A percentile compares a stretch with the other conserved stretches of the same genome.
Evolutionary conservation across 371 early-diverging fungal species (phyloP).

Genomic region (Apophysomyces ossiformis): DNA sequence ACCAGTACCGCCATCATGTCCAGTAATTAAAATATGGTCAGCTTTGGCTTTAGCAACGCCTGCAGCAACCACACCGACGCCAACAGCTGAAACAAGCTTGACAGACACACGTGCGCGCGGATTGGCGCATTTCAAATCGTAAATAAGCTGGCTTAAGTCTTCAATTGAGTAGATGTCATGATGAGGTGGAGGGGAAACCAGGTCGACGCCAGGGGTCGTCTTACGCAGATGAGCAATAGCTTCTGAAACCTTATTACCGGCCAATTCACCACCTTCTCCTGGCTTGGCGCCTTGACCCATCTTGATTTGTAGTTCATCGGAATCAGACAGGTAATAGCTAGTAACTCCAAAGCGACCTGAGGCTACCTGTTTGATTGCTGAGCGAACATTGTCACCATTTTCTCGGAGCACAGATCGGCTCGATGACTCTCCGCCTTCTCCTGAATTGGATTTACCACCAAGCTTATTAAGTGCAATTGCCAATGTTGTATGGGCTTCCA

Average conservation of each 20-base stretch:
- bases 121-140: constrained; percentile 94
- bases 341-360: constrained; percentile 98
- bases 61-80: constrained; percentile 94
- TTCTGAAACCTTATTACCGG: constrained; percentile 87
- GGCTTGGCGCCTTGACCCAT: constrained; percentile 99
- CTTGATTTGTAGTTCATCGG: constrained; percentile 98
- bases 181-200: constrained; percentile 96
- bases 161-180: constrained; percentile 98
- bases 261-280: constrained; percentile 89
- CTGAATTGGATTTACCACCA: constrained; percentile 97
- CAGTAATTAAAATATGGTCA: constrained; percentile 94
- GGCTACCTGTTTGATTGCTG: constrained; percentile 98
- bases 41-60: constrained; percentile 98
- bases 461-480: constrained; percentile 95
- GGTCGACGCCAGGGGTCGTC: constrained; percentile 93
- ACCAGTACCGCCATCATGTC: constrained; percentile 98
- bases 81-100: constrained; percentile 96
- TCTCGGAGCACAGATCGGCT: constrained; percentile 68
- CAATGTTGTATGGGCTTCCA: constrained; percentile 91
- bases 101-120: constrained; percentile 91
- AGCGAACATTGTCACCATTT: constrained; percentile 84
- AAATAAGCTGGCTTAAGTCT: constrained; percentile 96
- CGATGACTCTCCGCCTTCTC: constrained; percentile 98
- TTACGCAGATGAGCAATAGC: constrained; percentile 94
- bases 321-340: constrained; percentile 88